Base-by-base conservation (phyloP, 2,329 filamentous ascomycete genomes). In the Diaporthe citriasiana region DNA sequence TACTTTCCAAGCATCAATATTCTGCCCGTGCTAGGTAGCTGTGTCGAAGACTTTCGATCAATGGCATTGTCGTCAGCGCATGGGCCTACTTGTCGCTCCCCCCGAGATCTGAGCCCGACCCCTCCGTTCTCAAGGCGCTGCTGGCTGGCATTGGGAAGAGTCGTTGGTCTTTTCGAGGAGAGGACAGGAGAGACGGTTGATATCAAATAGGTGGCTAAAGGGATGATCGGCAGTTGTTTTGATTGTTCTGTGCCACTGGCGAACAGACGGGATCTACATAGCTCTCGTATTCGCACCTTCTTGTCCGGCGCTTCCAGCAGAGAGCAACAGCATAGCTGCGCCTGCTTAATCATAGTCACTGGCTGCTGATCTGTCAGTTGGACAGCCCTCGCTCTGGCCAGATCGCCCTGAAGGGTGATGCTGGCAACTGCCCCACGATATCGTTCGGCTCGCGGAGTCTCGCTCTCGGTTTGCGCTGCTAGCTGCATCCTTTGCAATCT, bases 231-330 rank as follows among this genome's bases (percentile, higher is more conserved):
- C 57, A 25, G 38, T 15, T 22, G 57, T 2, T 60, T 60, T 45
- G 38, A 60, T 60, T 60, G 4, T 45, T 27, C 25, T 45, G 17
- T 38, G 25, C 57, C 57, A 17, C 13, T 10, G 25, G 38, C 25
- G 57, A 60, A 60, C 57, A 17, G 57, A 60, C 38, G 25, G 25
- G 38, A 60, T 60, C 38, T 60, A 60, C 57, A 60, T 45, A 17
- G 57, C n/a, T 30, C 42, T 60, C 57, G 57, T 60, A 45, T 60
- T 60, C 57, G 57, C 38, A 7, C 17, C 38, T n/a, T 9, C 3
- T 38, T 40, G 13, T 17, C 57, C 25, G 57, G 25, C 27, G 15
- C 35, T 45, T 8, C 38, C 57, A 45, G 40, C 15, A 19, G n/a
- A 30, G 27, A 19, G 25, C 57, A 27, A 45, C n/a, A 25, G 8